A percentile compares a stretch with the other conserved stretches of the same genome.
Evolutionary conservation across 371 early-diverging fungal species (phyloP).

Genomic region (Rhizopus arrhizus): DNA sequence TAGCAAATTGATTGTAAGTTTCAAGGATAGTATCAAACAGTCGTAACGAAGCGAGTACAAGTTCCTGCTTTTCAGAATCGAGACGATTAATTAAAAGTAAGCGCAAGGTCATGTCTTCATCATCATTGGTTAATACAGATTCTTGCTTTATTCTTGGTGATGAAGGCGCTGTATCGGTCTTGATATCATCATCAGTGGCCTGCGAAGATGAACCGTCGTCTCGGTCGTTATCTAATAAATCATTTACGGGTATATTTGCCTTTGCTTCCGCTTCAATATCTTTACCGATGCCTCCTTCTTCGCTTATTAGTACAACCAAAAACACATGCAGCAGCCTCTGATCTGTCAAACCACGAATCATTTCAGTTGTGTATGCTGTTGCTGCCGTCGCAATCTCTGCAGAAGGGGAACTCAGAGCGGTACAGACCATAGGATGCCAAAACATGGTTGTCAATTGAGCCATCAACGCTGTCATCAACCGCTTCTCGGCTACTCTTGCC

Average conservation of each 20-base stretch:
- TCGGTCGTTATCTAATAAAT: constrained; percentile 41
- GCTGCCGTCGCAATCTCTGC: constrained; percentile 49
- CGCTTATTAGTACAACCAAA: constrained; percentile 47
- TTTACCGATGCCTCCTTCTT: constrained; percentile 55
- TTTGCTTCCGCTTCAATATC: constrained; percentile 51
- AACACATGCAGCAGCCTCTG: constrained; percentile 52
- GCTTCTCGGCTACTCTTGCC: constrained; percentile 50
- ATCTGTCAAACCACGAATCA: constrained; percentile 54
- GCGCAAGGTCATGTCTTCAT: constrained; percentile 42
- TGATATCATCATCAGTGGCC: constrained; percentile 18
- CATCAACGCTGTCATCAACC: constrained; percentile 51
- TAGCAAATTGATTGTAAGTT: constrained; percentile 68
- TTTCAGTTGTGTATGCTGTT: constrained; percentile 53
- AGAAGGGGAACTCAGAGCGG: constrained; percentile 47
- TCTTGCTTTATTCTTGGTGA: not conserved
- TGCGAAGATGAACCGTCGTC: constrained; percentile 27
- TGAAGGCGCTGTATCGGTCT: not conserved
- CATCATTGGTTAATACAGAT: constrained; percentile 9
- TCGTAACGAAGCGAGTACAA: constrained; percentile 58
- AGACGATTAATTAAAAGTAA: constrained; percentile 45
- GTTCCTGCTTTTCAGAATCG: constrained; percentile 48
- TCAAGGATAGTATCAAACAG: constrained; percentile 67
- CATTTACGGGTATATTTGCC: constrained; percentile 23
- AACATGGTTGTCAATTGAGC: constrained; percentile 52
- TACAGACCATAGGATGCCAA: constrained; percentile 57